Base-by-base conservation (phyloP, 1,284 basidiomycete species). In the Malassezia pachydermatis region DNA sequence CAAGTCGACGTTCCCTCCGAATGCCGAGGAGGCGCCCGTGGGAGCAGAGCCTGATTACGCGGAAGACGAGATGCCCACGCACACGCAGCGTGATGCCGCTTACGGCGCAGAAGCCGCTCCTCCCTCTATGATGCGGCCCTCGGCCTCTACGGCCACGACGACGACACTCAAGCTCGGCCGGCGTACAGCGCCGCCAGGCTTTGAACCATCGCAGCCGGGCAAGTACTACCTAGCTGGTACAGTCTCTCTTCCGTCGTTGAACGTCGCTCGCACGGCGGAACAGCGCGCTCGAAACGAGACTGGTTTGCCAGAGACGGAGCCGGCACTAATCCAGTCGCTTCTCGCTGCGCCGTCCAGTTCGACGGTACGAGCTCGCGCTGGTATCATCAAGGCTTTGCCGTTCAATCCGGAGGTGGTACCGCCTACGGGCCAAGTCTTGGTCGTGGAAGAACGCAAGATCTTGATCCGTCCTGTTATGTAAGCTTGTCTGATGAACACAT, bases 281-380 rank as follows among this genome's bases (percentile, higher is more conserved):
- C 58, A 60, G 36, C 57, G 58, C 22, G 37, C 34, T 24, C 45
- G 53, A 2, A 50, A 58, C 32, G 48, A 53, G 34, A 60, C 58
- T 11, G 58, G 58, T 25, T 25, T 53, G 20, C 43, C 57, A 19
- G 53, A 55, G 40, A 60, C 58, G 17, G 47, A 58, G 44, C 53
- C 41, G 8, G 42, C 34, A 10, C 40, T 41, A 13, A 54, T 52
- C 27, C 44, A 52, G 41, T 23, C 38, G 17, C 30, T 52, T 24
- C 50, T 52, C 3, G 50, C 50, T 10, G 44, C 42, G 22, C 50
- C 50, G 16, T 47, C 50, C 17, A 38, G 44, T 19, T 42, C 42
- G 14, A 42, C 50, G 32, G 50, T 45, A 17, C 50, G 41, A 23
- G 50, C 50, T 24, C 50, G 50, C 14, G 50, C 50, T 4, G 50